Conservation (phyloP, 2,329 filamentous ascomycete genomes). For the Knufia fluminis region DNA sequence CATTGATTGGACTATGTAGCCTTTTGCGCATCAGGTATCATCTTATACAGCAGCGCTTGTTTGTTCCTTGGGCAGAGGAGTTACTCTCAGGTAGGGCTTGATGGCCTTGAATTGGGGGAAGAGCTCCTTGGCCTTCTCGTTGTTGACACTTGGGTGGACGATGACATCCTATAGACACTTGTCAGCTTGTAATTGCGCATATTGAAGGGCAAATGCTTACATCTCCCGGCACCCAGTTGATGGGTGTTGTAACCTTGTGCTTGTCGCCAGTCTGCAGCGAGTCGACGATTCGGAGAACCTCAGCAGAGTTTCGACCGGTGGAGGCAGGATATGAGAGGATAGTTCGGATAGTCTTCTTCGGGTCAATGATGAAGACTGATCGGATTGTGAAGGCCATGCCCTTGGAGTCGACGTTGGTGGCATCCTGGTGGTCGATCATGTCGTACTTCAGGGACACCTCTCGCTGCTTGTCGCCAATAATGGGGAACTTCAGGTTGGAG, state of each 20-base stretch:
- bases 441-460: conserved; percentile 34
- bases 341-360: conserved; percentile 54
- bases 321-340: conserved; percentile 55
- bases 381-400: conserved; percentile 54
- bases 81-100: conserved; percentile 54
- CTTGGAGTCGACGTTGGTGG: conserved; percentile 36
- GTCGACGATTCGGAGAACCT: conserved; percentile 51
- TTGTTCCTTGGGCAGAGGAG: conserved; percentile 50
- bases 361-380: conserved; percentile 57
- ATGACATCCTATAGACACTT: no score
- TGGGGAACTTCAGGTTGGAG: conserved; percentile 32
- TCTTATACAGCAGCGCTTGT: conserved; percentile 36
- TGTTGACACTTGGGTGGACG: conserved; percentile 50
- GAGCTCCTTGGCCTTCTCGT: conserved; percentile 48
- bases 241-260: conserved; percentile 51
- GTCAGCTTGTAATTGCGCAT: no score
- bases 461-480: conserved; percentile 37
- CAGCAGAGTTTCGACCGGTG: conserved; percentile 49
- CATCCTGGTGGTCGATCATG: conserved; percentile 34
- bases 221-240: conserved; percentile 51
- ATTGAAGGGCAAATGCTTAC: no score
- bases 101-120: conserved; percentile 54
- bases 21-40: background rate
- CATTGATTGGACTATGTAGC: conserved; percentile 1
- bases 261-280: conserved; percentile 52